Conservation (phyloP, 495 filamentous ascomycete species). For the Pyronema domesticum region DNA sequence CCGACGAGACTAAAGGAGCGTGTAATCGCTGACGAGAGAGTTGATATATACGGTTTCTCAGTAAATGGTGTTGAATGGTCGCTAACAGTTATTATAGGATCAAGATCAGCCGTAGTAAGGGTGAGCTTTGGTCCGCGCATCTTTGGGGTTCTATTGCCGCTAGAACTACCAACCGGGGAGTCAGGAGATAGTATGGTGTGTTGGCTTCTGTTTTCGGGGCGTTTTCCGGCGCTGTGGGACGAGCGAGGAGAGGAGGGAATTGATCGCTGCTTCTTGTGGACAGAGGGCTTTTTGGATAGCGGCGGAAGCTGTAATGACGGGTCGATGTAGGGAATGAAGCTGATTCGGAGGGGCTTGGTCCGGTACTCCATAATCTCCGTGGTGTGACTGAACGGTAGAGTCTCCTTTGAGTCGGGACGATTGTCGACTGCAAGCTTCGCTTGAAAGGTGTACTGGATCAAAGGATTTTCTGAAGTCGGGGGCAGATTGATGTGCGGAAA, state of each 20-base stretch:
- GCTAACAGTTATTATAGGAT: constrained; percentile 7
- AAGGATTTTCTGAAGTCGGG: constrained; percentile 17
- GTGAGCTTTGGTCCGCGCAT: constrained; percentile 21
- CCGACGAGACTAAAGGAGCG: constrained; percentile 14
- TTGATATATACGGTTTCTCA: constrained; percentile 9
- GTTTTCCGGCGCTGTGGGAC: too few relatives aligned
- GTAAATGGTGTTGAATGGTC: constrained; percentile 22
- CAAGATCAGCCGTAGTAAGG: constrained; percentile 22
- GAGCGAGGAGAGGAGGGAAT: background rate
- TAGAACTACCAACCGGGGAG: background rate
- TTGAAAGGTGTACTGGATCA: constrained; percentile 18
- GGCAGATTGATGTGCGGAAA: constrained; percentile 23
- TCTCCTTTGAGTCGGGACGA: constrained; percentile 1
- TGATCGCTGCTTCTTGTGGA: background rate
- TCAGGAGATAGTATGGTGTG: background rate
- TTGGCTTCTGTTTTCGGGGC: background rate
- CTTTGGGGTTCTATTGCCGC: constrained; percentile 3
- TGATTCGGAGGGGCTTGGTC: constrained; percentile 19
- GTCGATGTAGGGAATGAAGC: constrained; percentile 24
- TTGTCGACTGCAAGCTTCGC: background rate
- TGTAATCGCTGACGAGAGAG: constrained; percentile 10
- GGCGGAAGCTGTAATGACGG: constrained; percentile 16
- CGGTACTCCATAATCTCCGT: constrained; percentile 9
- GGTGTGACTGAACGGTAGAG: constrained; percentile 1
- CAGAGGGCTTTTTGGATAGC: constrained; percentile 2